A percentile compares a stretch with the other conserved stretches of the same genome.
Conservation (phyloP, 805 yeast genomes). For the Saccharomycopsis microspora region DNA sequence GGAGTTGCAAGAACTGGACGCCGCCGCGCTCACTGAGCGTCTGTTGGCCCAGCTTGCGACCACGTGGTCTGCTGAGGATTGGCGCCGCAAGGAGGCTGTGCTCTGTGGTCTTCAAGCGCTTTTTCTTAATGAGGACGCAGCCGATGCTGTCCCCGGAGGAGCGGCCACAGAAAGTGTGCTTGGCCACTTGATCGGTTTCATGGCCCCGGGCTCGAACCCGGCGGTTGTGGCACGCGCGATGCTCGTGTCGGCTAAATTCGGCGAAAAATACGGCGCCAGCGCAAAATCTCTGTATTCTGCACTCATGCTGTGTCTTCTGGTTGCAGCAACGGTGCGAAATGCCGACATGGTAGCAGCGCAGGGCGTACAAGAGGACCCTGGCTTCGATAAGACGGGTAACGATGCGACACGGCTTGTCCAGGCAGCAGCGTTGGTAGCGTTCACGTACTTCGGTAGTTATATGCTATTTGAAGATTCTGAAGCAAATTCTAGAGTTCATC, state of each 20-base stretch:
- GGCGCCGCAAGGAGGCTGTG: constrained; percentile 30
- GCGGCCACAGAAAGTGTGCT: constrained; percentile 1
- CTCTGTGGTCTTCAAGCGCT: constrained; percentile 30
- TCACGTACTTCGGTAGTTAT: constrained; percentile 38
- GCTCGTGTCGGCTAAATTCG: constrained; percentile 41
- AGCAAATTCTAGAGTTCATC: constrained; percentile 16
- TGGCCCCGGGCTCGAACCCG: constrained; percentile 19
- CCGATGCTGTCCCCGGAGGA: constrained; percentile 4
- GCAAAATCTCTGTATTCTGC: constrained; percentile 20
- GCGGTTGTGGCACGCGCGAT: constrained; percentile 39
- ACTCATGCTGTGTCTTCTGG: constrained; percentile 4
- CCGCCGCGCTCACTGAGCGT: constrained; percentile 18
- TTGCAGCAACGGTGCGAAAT: constrained; percentile 3
- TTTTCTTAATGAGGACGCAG: constrained; percentile 28
- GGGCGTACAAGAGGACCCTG: constrained; percentile 3
- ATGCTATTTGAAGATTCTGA: constrained; percentile 20
- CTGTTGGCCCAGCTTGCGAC: background rate
- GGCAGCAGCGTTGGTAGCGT: constrained; percentile 33
- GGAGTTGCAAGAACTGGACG: constrained; percentile 34
- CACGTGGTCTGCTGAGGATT: constrained; percentile 12
- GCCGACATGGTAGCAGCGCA: constrained; percentile 3
- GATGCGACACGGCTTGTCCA: constrained; percentile 22
- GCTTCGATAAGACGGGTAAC: constrained; percentile 19
- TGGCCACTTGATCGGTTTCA: background rate
- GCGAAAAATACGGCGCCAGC: constrained; percentile 38